Evolutionary conservation across 2,329 filamentous ascomycete species (phyloP), one percentile per base, ranked within the genome.

Genomic region (Diplodia sapinea): DNA sequence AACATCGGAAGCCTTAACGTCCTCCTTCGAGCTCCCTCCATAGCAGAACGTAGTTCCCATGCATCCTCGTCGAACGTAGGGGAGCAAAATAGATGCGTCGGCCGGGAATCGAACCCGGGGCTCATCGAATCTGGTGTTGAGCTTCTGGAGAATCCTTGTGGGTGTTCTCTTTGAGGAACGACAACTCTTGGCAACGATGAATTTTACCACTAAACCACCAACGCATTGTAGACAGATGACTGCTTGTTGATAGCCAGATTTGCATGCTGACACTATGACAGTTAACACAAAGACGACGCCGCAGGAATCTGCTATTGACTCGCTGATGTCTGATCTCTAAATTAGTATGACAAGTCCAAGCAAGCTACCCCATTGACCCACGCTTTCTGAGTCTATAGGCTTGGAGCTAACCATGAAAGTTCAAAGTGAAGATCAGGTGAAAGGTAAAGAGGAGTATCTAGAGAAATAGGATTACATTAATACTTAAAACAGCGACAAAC

Each of bases 41-140:
- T 26, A 33, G 15, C 40, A 62, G 33, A 47, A 61, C 36, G 17
- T 0, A 50, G 2, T 17, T 4, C 15, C 47, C 57, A 29, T 15
- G 29, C 26, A 62, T 23, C 29, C 23, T 23, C 40, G n/a, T n/a
- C 17, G 8, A 9, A 23, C 9, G 40, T 17, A 50, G 12, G 17
- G 20, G 3, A 13, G n/a, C 26, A 33, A 57, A 66, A 57, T 29
- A 36, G 38, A 57, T 66, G 64, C 64, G 64, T 66, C 64, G 64
- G 64, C 64, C 64, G 64, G 64, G 64, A 66, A 66, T 66, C 64
- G 64, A 66, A 66, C 64, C 64, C 64, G 64, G 64, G 64, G 64
- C 64, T 66, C 36, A 66, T 66, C 64, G 64, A 66, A 13, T 5
- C 33, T 36, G 40, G 26, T 49, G 40, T 56, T 65, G 36, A 23